Evolutionary conservation across 345 rosid genomes (phyloP), one percentile per base, ranked within the genome.

Genomic region (Zanthoxylum bungeanum): DNA sequence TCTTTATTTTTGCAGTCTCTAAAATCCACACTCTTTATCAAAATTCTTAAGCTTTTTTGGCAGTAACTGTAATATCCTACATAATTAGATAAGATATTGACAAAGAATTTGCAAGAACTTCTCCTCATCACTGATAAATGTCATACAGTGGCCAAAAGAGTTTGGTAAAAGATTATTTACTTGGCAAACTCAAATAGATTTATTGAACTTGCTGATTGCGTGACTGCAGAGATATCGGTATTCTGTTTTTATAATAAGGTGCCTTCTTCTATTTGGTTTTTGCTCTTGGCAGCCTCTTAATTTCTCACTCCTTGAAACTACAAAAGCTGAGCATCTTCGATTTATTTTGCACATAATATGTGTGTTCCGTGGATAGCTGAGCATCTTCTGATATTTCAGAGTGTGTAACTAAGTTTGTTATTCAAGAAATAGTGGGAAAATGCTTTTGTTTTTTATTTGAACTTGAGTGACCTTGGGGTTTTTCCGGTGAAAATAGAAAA

Each of bases 361-460:
- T n/a, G n/a, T n/a, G n/a, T n/a, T n/a, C n/a, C n/a, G n/a, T n/a
- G n/a, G n/a, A n/a, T n/a, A n/a, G n/a, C n/a, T n/a, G n/a, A n/a
- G n/a, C n/a, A n/a, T n/a, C n/a, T n/a, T n/a, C n/a, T n/a, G n/a
- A n/a, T n/a, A n/a, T n/a, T 9, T 79, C 86, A 77, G 87, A 85
- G 5, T 81, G 81, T 0, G 89, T 87, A 28, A 89, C 84, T 39
- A 83, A 85, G 46, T 89, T 89, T 77, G 89, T 85, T 36, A 77
- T 86, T 25, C 82, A 85, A 77, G 89, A 89, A 79, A 85, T 86
- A 70, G 88, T 89, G 28, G n/a, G n/a, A n/a, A n/a, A n/a, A n/a
- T n/a, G n/a, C n/a, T n/a, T n/a, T n/a, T n/a, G n/a, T n/a, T 3
- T 44, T 30, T 22, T 19, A 24, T 24, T 53, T 40, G 16, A 19